phyloP scores from a whole-genome alignment of 331 rosid species.

The Acacia pycnantha region DNA sequence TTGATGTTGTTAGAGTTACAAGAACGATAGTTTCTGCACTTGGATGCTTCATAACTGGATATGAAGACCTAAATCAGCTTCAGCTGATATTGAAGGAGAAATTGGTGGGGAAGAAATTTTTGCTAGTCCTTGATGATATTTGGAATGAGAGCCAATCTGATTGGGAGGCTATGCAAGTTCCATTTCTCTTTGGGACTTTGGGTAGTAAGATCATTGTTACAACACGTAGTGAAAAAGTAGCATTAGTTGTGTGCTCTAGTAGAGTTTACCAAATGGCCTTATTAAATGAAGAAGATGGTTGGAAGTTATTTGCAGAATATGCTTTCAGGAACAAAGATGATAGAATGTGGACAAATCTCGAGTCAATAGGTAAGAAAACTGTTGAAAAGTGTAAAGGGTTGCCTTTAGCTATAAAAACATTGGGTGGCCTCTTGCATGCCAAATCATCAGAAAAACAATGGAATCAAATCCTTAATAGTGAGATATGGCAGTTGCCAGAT shows the following conservation, averaged over 20 bases:
- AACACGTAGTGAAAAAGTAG: not conserved
- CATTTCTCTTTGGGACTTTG: not conserved
- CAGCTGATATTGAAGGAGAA: constrained; percentile 16
- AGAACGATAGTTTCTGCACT: not conserved
- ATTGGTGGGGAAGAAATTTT: not conserved
- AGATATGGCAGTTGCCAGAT: not conserved
- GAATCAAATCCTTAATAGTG: not conserved
- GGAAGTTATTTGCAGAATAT: not conserved
- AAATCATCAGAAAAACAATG: not conserved
- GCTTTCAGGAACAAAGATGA: not conserved
- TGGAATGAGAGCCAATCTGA: not conserved
- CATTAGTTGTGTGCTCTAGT: not conserved
- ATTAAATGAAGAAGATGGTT: not conserved
- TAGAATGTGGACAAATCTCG: not conserved
- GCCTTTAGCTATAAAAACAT: not conserved
- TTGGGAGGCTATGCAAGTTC: not conserved
- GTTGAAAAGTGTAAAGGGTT: not conserved
- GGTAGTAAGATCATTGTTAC: not conserved
- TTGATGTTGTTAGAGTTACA: constrained; percentile 6
- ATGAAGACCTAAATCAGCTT: constrained; percentile 7
- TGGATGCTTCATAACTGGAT: not conserved
- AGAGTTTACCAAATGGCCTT: not conserved
- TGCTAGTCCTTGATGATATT: constrained; percentile 25
- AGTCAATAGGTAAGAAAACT: not conserved
- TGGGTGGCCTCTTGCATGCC: not conserved